These are phyloP conservation scores for Pleomassaria siparia DNA, from an alignment of 2,329 filamentous ascomycete genomes.

Conservation along the genomic window DNA sequence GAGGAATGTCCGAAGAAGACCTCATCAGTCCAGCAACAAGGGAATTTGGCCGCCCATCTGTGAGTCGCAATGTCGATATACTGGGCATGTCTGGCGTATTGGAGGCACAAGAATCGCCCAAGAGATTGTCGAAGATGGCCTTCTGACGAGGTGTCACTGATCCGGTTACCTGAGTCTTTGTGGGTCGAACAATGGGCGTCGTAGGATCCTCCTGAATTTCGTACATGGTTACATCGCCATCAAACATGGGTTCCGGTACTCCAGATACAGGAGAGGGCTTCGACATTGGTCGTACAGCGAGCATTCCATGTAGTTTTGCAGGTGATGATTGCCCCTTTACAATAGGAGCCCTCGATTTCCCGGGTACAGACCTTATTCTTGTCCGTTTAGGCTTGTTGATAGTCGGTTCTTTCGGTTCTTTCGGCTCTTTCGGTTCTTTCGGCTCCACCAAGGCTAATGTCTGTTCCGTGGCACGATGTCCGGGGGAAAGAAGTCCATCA, in stretches of 20 bases:
- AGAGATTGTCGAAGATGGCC: slow-evolving; percentile 34
- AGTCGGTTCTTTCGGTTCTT: slow-evolving; percentile 6
- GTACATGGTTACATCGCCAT: slow-evolving; percentile 40
- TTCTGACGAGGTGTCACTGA: slow-evolving; percentile 42
- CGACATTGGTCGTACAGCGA: slow-evolving; percentile 21
- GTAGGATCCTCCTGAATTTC: slow-evolving; percentile 31
- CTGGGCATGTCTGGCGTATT: slow-evolving; percentile 33
- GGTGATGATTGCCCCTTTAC: slow-evolving; percentile 37
- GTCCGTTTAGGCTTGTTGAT: slow-evolving; percentile 32
- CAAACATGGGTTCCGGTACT: slow-evolving; percentile 13
- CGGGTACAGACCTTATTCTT: slow-evolving; percentile 24
- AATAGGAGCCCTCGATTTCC: slow-evolving; percentile 15
- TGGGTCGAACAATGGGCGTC: slow-evolving; percentile 20
- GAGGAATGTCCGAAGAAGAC: slow-evolving; percentile 37
- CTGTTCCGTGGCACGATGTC: neutral
- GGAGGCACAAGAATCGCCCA: slow-evolving; percentile 29
- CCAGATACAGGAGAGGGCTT: slow-evolving; percentile 19
- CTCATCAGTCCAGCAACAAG: slow-evolving; percentile 25
- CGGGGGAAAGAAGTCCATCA: slow-evolving; percentile 19
- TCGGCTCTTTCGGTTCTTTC: no score
- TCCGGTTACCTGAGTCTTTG: slow-evolving; percentile 18
- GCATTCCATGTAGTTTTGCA: slow-evolving; percentile 35
- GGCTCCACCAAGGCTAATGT: no score
- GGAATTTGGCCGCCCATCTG: slow-evolving; percentile 24
- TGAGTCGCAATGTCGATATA: slow-evolving; percentile 33